Base-by-base conservation (phyloP, 163 green algal species). In the Scenedesmus sp. region DNA sequence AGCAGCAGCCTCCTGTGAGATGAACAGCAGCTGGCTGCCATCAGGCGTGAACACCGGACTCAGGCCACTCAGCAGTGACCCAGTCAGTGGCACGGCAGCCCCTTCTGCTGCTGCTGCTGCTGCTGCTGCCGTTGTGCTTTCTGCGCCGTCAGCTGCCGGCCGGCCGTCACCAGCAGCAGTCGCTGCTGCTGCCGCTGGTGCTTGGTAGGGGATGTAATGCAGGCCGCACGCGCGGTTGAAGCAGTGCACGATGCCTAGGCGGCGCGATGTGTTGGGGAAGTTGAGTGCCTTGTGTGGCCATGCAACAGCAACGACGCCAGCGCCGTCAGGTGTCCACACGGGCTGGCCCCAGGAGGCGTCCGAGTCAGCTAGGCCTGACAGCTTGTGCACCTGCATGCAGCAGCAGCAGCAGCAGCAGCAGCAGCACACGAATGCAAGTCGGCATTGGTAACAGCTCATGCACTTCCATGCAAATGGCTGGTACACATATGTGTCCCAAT, bases 241-340 rank as follows among this genome's bases (percentile, higher is more conserved):
- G 94, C 98, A 99, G 93, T 97, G 98, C 0, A 99, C 95, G 18
- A 99, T 97, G 46, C 98, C 98, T 44, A 99, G 94, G n/a, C 95
- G 93, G 87, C 95, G 93, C 3, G 83, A n/a, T 18, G 96, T 94
- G 37, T 53, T 53, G 1, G 94, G 94, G 83, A 99, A 97, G 93
- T 98, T 98, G 61, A 88, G 70, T 13, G 92, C 56, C 5, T 65
- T 49, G 85, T 97, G 94, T 49, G 93, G 92, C 96, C 96, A 99
- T 1, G 87, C 96, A 37, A 97, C 95, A 44, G 96, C 94, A 30
- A 98, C 90, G 22, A 99, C 82, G 9, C 92, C 95, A n/a, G 85
- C 44, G 61, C 95, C 94, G 44, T 95, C 91, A 13, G 95, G 95
- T 0, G 95, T 87, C 97, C 98, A 99, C 0, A 94, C 87, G 24